These are phyloP conservation scores for Phlebiopsis flavidoalba DNA, from an alignment of 768 basidiomycete species.

Conservation along the genomic window DNA sequence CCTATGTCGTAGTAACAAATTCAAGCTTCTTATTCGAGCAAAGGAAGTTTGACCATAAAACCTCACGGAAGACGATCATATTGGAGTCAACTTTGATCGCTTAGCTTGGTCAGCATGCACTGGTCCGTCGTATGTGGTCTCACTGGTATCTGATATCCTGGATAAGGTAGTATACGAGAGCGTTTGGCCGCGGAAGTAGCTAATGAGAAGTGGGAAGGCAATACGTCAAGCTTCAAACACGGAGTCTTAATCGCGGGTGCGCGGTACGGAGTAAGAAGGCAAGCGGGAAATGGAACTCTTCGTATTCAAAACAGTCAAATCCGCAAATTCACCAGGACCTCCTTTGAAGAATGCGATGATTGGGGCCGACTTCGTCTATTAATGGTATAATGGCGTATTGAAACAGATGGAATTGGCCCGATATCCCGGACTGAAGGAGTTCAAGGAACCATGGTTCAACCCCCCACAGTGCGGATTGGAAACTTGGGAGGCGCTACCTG, in stretches of 20 bases:
- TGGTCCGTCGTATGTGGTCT: conserved; percentile 61
- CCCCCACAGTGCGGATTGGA: conserved; percentile 65
- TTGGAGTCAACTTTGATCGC: no score
- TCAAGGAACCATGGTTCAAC: conserved; percentile 54
- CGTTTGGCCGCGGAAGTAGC: conserved; percentile 58
- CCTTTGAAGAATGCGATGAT: conserved; percentile 39
- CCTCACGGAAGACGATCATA: no score
- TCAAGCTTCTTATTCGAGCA: no score
- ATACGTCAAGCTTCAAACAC: conserved; percentile 51
- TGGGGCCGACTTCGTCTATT: conserved; percentile 51
- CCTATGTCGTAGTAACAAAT: no score
- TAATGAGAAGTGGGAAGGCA: conserved; percentile 42
- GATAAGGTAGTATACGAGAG: conserved; percentile 47
- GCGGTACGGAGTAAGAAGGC: conserved; percentile 42
- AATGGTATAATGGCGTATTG: conserved; percentile 45
- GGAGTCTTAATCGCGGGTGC: conserved; percentile 49
- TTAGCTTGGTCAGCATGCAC: conserved; percentile 45
- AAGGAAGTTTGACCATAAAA: no score
- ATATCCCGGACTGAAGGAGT: conserved; percentile 50
- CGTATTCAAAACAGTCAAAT: conserved; percentile 39
- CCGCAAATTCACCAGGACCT: not conserved
- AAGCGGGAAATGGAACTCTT: conserved; percentile 53
- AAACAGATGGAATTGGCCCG: conserved; percentile 65
- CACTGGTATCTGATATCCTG: conserved; percentile 54
- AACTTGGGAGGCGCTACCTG: conserved; percentile 32